phyloP scores from a whole-genome alignment of 2,329 filamentous ascomycete species.

The Rutstroemia sydowiana region DNA sequence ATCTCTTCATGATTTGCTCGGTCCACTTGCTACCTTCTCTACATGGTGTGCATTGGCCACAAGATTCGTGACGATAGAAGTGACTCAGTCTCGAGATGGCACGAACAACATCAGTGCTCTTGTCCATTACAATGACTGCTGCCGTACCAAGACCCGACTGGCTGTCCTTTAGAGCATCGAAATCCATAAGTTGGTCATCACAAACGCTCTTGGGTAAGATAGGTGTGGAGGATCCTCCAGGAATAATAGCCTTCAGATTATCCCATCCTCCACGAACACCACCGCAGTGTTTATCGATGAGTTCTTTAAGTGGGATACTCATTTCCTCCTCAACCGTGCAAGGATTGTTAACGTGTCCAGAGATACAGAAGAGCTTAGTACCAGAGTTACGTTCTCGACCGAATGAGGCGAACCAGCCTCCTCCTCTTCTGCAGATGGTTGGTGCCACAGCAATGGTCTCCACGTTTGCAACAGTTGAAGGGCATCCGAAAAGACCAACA shows the following conservation, averaged over 20 bases:
- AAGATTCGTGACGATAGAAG: constrained; percentile 98
- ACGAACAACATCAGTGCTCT: constrained; percentile 91
- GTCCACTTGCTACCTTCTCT: constrained; percentile 99
- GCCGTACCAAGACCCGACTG: constrained; percentile 96
- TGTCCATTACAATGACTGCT: constrained; percentile 98
- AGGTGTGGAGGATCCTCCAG: constrained; percentile 92
- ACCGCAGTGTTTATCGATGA: constrained; percentile 97
- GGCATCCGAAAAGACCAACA: constrained; percentile 95
- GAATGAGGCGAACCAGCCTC: constrained; percentile 86
- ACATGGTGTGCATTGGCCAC: constrained; percentile 98
- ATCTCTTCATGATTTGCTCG: constrained; percentile 95
- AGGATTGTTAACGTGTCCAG: constrained; percentile 97
- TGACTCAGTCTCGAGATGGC: constrained; percentile 87
- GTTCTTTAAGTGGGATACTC: constrained; percentile 90
- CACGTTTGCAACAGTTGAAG: constrained; percentile 95
- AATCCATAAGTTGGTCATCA: constrained; percentile 97
- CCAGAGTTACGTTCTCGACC: constrained; percentile 94
- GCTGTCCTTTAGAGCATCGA: constrained; percentile 94
- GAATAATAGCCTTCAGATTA: constrained; percentile 90
- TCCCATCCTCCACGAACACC: constrained; percentile 97
- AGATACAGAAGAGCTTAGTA: constrained; percentile 98
- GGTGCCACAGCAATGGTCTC: constrained; percentile 94
- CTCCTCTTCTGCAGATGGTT: constrained; percentile 89
- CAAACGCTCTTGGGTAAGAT: constrained; percentile 86
- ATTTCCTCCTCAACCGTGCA: constrained; percentile 98